Conservation (phyloP, 495 filamentous ascomycete species). For the Viridothelium virens region DNA sequence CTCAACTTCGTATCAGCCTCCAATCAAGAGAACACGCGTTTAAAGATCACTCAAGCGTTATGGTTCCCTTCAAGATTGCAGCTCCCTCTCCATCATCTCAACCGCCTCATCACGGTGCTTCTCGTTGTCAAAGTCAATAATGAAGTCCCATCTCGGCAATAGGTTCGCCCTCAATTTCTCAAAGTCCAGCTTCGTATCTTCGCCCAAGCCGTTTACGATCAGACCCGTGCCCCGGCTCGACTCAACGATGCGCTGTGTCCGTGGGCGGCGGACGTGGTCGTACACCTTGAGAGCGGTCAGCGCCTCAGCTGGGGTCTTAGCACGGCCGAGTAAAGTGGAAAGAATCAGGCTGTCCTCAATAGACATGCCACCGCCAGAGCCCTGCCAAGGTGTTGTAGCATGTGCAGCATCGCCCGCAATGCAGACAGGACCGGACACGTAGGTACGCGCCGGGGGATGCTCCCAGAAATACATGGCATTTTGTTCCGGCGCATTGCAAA, state of each 20-base stretch:
- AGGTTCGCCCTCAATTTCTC: constrained; percentile 12
- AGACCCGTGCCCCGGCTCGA: constrained; percentile 41
- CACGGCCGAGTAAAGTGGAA: constrained; percentile 44
- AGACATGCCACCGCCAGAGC: constrained; percentile 58
- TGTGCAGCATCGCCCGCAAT: constrained; percentile 65
- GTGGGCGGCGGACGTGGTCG: constrained; percentile 49
- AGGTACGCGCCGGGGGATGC: constrained; percentile 48
- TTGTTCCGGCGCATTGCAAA: constrained; percentile 7
- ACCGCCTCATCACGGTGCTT: constrained; percentile 12
- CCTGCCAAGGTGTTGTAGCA: constrained; percentile 62
- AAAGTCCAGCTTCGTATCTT: constrained; percentile 14
- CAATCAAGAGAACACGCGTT: too few relatives aligned
- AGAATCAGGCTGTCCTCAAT: constrained; percentile 62
- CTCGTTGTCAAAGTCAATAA: constrained; percentile 18
- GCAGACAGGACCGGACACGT: constrained; percentile 46
- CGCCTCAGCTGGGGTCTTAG: constrained; percentile 35
- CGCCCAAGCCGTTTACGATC: constrained; percentile 15
- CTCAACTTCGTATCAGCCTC: too few relatives aligned
- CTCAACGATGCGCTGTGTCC: constrained; percentile 32
- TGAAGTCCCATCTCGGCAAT: constrained; percentile 16
- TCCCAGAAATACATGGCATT: constrained; percentile 33
- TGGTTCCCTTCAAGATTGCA: not conserved
- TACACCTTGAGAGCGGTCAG: constrained; percentile 52
- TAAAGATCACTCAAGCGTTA: too few relatives aligned
- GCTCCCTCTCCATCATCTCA: constrained; percentile 12